Conservation (phyloP, 352 stramenopile genomes). For the Blastocystis sp. region DNA sequence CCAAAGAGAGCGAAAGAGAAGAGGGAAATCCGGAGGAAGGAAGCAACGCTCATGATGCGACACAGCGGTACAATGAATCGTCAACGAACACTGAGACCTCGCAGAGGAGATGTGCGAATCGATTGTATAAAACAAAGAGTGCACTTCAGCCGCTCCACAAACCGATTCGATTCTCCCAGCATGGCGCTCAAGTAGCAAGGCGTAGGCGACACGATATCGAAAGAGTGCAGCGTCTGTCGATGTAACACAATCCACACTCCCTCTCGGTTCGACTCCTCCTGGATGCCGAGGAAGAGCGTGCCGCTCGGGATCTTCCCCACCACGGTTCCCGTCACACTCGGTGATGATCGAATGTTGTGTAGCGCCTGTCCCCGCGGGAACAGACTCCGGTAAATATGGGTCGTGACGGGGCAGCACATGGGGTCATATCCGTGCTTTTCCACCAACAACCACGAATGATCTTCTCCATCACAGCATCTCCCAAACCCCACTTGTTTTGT, state of each 20-base stretch:
- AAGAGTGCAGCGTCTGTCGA: slow-evolving; percentile 44
- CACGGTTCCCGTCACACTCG: slow-evolving; percentile 12
- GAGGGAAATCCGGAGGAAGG: too few species aligned
- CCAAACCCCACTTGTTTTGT: not conserved
- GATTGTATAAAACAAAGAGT: slow-evolving; percentile 23
- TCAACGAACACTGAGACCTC: too few species aligned
- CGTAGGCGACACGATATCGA: slow-evolving; percentile 15
- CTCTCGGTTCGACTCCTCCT: slow-evolving; percentile 15
- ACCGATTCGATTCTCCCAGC: not conserved
- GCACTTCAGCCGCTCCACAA: slow-evolving; percentile 33
- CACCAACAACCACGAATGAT: slow-evolving; percentile 36
- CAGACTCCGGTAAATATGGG: slow-evolving; percentile 19
- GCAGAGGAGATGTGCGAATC: not conserved
- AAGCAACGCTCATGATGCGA: too few species aligned
- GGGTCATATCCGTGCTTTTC: slow-evolving; percentile 64
- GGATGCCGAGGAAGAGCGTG: slow-evolving; percentile 20
- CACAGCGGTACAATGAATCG: too few species aligned
- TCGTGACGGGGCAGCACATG: not conserved
- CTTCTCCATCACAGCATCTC: not conserved
- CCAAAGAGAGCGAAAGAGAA: too few species aligned
- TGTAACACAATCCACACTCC: slow-evolving; percentile 46
- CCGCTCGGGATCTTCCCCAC: slow-evolving; percentile 39
- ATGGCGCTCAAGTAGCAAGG: slow-evolving; percentile 46
- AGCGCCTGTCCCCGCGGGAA: slow-evolving; percentile 38
- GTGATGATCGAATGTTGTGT: slow-evolving; percentile 48